Evolutionary conservation across 768 basidiomycete species (phyloP).

Genomic region (Melanogaster broomeanus): DNA sequence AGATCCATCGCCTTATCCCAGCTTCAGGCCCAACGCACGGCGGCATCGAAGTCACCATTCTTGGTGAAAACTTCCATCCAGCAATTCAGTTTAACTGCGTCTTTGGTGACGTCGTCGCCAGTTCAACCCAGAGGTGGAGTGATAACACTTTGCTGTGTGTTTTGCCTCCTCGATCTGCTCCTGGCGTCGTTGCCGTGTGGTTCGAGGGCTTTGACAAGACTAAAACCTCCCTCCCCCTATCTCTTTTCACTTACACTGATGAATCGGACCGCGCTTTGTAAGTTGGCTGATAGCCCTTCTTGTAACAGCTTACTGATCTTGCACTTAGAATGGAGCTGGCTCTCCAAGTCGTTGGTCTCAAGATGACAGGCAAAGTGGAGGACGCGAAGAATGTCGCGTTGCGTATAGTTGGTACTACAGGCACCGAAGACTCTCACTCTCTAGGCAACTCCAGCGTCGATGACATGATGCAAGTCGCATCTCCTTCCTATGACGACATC

Average conservation of each 20-base stretch:
- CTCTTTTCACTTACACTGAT: slow-evolving; percentile 87
- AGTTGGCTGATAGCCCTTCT: slow-evolving; percentile 34
- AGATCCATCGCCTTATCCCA: slow-evolving; percentile 84
- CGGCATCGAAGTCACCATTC: slow-evolving; percentile 91
- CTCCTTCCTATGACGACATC: slow-evolving; percentile 49
- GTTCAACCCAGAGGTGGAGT: slow-evolving; percentile 88
- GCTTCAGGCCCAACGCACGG: slow-evolving; percentile 85
- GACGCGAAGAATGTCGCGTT: slow-evolving; percentile 92
- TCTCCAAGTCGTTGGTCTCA: slow-evolving; percentile 90
- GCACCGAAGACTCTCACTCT: slow-evolving; percentile 49
- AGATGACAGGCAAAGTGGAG: slow-evolving; percentile 95
- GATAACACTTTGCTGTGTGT: slow-evolving; percentile 92
- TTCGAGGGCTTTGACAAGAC: slow-evolving; percentile 75
- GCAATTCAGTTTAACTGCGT: slow-evolving; percentile 71
- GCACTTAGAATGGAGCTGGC: slow-evolving; percentile 86
- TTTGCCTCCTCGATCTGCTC: slow-evolving; percentile 75
- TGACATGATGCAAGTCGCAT: slow-evolving; percentile 57
- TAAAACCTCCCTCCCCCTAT: slow-evolving; percentile 53
- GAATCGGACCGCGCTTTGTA: slow-evolving; percentile 88
- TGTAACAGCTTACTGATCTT: slow-evolving; percentile 11
- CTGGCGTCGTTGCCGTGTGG: slow-evolving; percentile 90
- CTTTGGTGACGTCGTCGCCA: slow-evolving; percentile 83
- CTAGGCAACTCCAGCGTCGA: slow-evolving; percentile 32
- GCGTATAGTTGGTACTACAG: slow-evolving; percentile 84
- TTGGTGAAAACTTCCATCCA: slow-evolving; percentile 88